phyloP scores from a whole-genome alignment of 1,139 yeast genomes.

The Saccharomyces uvarum region DNA sequence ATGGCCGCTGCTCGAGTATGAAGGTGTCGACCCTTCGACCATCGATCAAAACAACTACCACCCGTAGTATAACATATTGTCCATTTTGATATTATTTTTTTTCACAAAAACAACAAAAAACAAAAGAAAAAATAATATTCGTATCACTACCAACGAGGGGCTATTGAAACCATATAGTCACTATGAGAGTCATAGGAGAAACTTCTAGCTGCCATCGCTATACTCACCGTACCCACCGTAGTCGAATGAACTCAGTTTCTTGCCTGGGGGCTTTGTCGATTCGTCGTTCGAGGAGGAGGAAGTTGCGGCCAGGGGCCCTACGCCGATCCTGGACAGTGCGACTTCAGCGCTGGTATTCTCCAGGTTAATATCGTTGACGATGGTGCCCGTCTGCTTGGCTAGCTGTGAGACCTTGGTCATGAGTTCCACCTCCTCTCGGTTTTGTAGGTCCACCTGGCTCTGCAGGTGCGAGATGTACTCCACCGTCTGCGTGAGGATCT shows the following conservation, averaged over 20 bases:
- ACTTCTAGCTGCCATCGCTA: conserved; percentile 9
- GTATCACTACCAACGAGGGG: neutral
- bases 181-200: neutral
- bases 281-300: conserved; percentile 3
- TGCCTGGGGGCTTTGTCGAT: conserved; percentile 9
- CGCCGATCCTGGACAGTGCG: conserved; percentile 71
- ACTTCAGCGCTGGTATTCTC: conserved; percentile 74
- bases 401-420: conserved; percentile 53
- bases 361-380: conserved; percentile 38
- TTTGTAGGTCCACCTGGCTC: conserved; percentile 65
- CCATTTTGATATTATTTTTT: conserved; percentile 4
- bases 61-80: neutral
- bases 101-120: neutral
- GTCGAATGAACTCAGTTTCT: conserved; percentile 29
- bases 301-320: conserved; percentile 59
- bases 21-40: neutral
- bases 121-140: neutral
- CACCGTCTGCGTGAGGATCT: conserved; percentile 73
- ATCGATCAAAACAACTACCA: neutral
- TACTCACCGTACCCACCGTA: conserved; percentile 36
- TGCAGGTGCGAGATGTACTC: conserved; percentile 75
- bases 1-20: neutral
- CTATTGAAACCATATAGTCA: neutral
- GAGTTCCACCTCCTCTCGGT: conserved; percentile 70
- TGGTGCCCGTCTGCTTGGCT: conserved; percentile 34